Conservation (phyloP, 139 green algal genomes). For the Chlamydomonas sp. region DNA sequence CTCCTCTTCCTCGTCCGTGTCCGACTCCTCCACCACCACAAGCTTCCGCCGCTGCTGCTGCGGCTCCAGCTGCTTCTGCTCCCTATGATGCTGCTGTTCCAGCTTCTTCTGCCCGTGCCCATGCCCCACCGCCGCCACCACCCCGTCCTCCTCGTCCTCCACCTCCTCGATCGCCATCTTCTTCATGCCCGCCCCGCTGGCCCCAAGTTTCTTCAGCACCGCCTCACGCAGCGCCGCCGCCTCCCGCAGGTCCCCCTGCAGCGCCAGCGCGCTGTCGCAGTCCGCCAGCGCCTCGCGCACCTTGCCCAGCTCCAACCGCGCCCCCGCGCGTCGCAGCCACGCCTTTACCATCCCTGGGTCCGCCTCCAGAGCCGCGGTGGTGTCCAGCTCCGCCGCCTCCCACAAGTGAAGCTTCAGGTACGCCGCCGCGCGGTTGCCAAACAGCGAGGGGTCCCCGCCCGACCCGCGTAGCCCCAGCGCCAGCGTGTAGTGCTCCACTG, state of each 20-base stretch:
- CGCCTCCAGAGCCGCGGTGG: conserved; percentile 23
- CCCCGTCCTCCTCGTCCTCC: conserved; percentile 46
- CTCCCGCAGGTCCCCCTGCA: conserved; percentile 30
- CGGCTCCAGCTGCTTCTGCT: neutral
- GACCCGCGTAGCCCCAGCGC: conserved; percentile 30
- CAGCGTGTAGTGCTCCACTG: conserved; percentile 57
- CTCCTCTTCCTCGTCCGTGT: conserved; percentile 27
- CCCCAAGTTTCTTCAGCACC: neutral
- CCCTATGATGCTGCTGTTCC: neutral
- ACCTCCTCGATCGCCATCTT: conserved; percentile 51
- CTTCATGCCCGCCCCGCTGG: conserved; percentile 24
- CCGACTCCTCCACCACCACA: conserved; percentile 40
- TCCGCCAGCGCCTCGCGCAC: conserved; percentile 36
- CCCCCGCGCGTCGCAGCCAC: conserved; percentile 36
- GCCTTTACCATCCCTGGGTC: conserved; percentile 41
- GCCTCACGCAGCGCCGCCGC: conserved; percentile 25
- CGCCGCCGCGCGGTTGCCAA: conserved; percentile 52
- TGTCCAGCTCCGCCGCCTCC: conserved; percentile 46
- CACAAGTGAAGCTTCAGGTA: conserved; percentile 59
- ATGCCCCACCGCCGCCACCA: neutral
- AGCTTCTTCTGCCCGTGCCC: neutral
- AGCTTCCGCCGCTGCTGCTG: conserved; percentile 33
- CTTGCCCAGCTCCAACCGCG: conserved; percentile 48
- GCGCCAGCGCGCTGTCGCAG: conserved; percentile 39
- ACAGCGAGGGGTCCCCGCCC: conserved; percentile 25